These are phyloP conservation scores for Mycoemilia scoparia DNA, from an alignment of 192 early-diverging fungal genomes.

Conservation along the genomic window DNA sequence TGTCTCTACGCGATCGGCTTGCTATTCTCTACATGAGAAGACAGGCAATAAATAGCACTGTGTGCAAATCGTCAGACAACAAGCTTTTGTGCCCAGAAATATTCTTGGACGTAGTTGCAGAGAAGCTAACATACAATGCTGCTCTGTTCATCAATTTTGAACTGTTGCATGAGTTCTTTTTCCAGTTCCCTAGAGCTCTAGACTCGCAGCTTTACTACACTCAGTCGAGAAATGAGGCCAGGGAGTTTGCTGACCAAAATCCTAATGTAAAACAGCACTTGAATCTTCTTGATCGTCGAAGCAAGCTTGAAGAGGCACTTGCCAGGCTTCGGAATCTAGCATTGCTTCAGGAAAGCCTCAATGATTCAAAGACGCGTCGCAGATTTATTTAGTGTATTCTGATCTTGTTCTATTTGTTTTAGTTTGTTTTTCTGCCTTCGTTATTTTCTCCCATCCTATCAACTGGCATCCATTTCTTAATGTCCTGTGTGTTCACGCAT, in stretches of 20 bases:
- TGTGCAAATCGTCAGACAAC: conserved; percentile 63
- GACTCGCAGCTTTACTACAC: conserved; percentile 84
- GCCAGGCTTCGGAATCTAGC: conserved; percentile 19
- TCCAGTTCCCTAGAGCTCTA: conserved; percentile 90
- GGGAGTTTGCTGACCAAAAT: conserved; percentile 82
- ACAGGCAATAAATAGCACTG: conserved; percentile 60
- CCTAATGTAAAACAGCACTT: conserved; percentile 66
- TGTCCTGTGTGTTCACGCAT: no score
- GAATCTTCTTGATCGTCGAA: conserved; percentile 65
- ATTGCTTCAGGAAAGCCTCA: no score
- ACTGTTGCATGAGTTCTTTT: conserved; percentile 94
- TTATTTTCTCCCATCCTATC: no score
- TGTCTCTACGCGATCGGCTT: conserved; percentile 58
- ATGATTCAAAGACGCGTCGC: no score
- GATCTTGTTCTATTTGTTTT: no score
- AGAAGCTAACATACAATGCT: conserved; percentile 84
- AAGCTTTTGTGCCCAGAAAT: conserved; percentile 90
- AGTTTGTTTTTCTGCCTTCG: no score
- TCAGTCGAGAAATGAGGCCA: conserved; percentile 57
- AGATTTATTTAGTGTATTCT: no score
- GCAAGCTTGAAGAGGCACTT: conserved; percentile 66
- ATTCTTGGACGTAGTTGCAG: conserved; percentile 77
- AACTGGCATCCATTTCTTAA: no score
- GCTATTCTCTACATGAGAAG: conserved; percentile 61
- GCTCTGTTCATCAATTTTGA: conserved; percentile 98